Conservation (phyloP, 2,329 filamentous ascomycete species). For the Nannizziopsis arthrosporioides region DNA sequence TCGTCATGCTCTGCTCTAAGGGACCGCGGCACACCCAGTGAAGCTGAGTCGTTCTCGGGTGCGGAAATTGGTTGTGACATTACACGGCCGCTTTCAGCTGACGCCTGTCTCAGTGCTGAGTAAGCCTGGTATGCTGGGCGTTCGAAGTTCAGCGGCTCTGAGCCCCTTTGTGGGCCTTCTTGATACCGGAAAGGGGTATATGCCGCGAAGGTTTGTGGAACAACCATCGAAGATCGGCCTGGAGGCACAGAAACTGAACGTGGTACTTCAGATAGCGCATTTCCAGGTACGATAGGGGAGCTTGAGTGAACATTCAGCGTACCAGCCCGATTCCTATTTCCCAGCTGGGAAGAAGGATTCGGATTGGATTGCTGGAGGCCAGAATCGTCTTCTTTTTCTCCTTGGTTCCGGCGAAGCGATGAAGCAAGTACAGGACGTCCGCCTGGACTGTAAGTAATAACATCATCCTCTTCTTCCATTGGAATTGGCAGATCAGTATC, state of each 20-base stretch:
- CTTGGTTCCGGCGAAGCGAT: conserved; percentile 17
- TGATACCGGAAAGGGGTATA: conserved; percentile 38
- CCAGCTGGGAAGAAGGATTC: conserved; percentile 16
- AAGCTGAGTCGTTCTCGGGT: background rate
- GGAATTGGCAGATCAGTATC: conserved; percentile 8
- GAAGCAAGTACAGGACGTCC: conserved; percentile 38
- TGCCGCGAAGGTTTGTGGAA: conserved; percentile 19
- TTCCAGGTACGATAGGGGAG: background rate
- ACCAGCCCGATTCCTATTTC: conserved; percentile 3
- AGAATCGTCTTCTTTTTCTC: conserved; percentile 7
- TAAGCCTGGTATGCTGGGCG: conserved; percentile 38
- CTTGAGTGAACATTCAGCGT: background rate
- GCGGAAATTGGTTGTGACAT: conserved; percentile 26
- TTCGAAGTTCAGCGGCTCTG: conserved; percentile 29
- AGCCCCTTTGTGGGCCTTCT: conserved; percentile 33
- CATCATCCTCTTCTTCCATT: conserved; percentile 17
- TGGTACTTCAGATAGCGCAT: conserved; percentile 5
- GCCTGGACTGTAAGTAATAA: conserved; percentile 41
- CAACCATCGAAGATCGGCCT: conserved; percentile 13
- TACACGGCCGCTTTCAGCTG: conserved; percentile 34
- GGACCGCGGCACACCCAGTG: conserved; percentile 7
- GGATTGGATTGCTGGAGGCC: conserved; percentile 21
- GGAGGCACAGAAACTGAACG: conserved; percentile 17
- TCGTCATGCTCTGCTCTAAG: conserved; percentile 29
- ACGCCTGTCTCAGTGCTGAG: conserved; percentile 36